phyloP scores from a whole-genome alignment of 2,329 filamentous ascomycete genomes.

The Achaetomium macrosporum region DNA sequence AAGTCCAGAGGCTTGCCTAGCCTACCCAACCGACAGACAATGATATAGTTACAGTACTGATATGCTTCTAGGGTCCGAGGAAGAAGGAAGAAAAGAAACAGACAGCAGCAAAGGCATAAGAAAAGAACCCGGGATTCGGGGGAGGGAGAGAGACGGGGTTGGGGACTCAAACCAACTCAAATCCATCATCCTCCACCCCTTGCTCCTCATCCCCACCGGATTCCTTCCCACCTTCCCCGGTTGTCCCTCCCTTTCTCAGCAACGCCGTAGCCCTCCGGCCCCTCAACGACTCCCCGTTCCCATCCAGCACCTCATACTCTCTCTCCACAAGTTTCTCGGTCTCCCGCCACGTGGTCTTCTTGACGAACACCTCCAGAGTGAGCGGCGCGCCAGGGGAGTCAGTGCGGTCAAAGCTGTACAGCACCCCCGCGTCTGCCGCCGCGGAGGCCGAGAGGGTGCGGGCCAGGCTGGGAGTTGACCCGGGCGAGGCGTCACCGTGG shows the following conservation, averaged over 20 bases:
- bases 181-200: constrained; percentile 36
- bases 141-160: background rate
- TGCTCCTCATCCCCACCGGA: constrained; percentile 28
- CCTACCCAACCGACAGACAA: background rate
- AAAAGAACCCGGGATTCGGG: background rate
- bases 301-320: constrained; percentile 44
- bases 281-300: constrained; percentile 39
- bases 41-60: background rate
- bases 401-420: constrained; percentile 39
- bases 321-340: constrained; percentile 43
- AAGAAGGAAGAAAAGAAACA: background rate
- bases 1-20: background rate
- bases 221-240: constrained; percentile 14
- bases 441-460: constrained; percentile 14
- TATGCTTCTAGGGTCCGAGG: background rate
- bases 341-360: constrained; percentile 31
- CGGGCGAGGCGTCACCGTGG: constrained; percentile 28
- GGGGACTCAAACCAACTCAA: constrained; percentile 33
- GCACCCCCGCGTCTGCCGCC: constrained; percentile 32
- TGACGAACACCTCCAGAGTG: constrained; percentile 34
- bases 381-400: constrained; percentile 36
- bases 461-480: constrained; percentile 8
- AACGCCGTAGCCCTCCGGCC: constrained; percentile 39
- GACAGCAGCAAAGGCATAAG: background rate
- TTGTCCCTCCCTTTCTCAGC: constrained; percentile 28